Base-by-base conservation (phyloP, 73 alveolate genomes). In the Paramecium octaurelia region DNA sequence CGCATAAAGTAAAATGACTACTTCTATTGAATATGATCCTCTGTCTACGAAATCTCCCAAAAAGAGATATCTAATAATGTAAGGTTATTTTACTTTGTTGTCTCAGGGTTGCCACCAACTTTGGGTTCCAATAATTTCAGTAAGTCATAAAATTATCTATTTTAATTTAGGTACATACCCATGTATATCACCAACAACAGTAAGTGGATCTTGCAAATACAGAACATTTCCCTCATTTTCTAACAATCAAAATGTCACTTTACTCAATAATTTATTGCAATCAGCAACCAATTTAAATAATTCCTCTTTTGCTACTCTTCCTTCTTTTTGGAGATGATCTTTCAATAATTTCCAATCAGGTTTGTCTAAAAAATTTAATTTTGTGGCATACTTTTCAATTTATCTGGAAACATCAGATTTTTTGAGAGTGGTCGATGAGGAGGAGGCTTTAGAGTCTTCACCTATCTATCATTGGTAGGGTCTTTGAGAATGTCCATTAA, bases 161-260 rank as follows among this genome's bases (percentile, higher is more conserved):
- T 21, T 87, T 4, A 31, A 31, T 73, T 29, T 12, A 29, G 2
- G 0, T 29, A 31, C 4, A 16, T 97, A 95, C 38, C 99, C 99
- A 92, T 98, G 99, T 12, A 98, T 92, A 90, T 98, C 99, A 16
- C 99, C 99, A 16, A 98, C 99, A 48, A 95, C 98, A 44, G 98
- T 97, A 31, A 96, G 97, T 38, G 99, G 98, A 85, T 96, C 98
- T 73, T 96, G 92, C 46, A 95, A 93, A 64, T 93, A 93, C 50
- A 96, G 75, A 38, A 98, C 92, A 83, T 98, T 98, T 14, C 99
- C 98, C 86, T 98, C 99, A 87, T 93, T 96, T 95, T 96, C 93
- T 80, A 92, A 36, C 35, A 24, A 44, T 80, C 34, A 44, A 80
- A 14, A 31, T 80, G 8, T 20, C 31, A 18, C 27, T 46, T 20